A percentile compares a stretch with the other conserved stretches of the same genome.
phyloP scores from a whole-genome alignment of 1,139 yeast species.

The Yamadazyma taylorii region DNA sequence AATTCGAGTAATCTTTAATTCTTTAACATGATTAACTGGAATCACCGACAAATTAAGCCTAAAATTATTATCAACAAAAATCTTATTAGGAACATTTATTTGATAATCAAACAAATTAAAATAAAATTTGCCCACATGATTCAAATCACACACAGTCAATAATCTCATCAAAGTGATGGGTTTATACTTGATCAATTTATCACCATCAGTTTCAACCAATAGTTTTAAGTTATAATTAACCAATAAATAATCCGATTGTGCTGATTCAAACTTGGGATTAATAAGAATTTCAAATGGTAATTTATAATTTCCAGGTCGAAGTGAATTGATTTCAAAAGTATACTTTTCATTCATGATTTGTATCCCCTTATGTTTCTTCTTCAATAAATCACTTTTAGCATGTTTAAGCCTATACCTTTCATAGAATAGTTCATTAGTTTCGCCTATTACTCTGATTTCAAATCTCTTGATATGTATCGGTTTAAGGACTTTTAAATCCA shows the following conservation, averaged over 20 bases:
- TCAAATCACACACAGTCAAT: not conserved
- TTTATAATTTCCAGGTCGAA: slow-evolving; percentile 1
- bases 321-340: not conserved
- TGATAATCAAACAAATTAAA: slow-evolving; percentile 3
- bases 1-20: not conserved
- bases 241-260: not conserved
- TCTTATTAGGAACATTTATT: slow-evolving; percentile 3
- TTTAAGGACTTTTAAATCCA: not conserved
- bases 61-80: slow-evolving; percentile 3
- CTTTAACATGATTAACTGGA: not conserved
- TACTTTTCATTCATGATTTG: not conserved
- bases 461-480: not conserved
- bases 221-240: not conserved
- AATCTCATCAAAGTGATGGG: not conserved
- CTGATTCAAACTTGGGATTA: slow-evolving; percentile 1
- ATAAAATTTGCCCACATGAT: slow-evolving; percentile 2
- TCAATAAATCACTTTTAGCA: slow-evolving; percentile 1
- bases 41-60: not conserved
- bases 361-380: not conserved
- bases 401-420: not conserved
- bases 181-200: slow-evolving; percentile 1
- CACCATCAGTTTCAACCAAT: not conserved
- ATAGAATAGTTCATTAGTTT: slow-evolving; percentile 2
- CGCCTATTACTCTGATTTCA: slow-evolving; percentile 2
- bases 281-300: slow-evolving; percentile 6